A percentile compares a stretch with the other conserved stretches of the same genome.
phyloP scores from a whole-genome alignment of 352 stramenopile genomes.

The Globisporangium iwayamae region DNA sequence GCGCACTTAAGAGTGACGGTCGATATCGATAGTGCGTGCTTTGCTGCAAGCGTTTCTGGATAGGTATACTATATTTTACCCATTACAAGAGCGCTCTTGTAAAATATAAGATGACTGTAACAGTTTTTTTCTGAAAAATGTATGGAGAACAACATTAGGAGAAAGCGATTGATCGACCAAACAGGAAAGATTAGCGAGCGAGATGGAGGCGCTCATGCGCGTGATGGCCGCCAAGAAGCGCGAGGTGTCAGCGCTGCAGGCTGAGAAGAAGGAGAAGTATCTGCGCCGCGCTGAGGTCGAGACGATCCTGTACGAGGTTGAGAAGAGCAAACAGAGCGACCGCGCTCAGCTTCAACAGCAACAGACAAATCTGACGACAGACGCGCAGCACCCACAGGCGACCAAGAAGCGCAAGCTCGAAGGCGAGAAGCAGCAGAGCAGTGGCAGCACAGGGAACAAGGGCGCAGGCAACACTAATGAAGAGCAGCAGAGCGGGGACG shows the following conservation, averaged over 20 bases:
- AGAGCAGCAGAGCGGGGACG: slow-evolving; percentile 12
- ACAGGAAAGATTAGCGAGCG: not conserved
- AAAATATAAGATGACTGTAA: too few species aligned
- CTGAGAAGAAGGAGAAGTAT: slow-evolving; percentile 76
- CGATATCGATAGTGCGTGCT: not conserved
- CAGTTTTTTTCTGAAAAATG: not conserved
- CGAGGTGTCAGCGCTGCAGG: slow-evolving; percentile 52
- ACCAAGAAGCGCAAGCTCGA: slow-evolving; percentile 53
- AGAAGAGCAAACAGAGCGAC: slow-evolving; percentile 21
- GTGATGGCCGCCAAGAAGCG: slow-evolving; percentile 85
- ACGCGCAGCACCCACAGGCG: slow-evolving; percentile 1
- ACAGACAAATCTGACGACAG: not conserved
- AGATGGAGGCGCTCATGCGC: slow-evolving; percentile 68
- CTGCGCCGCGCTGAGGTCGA: slow-evolving; percentile 73
- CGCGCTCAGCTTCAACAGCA: slow-evolving; percentile 7
- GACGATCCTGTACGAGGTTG: slow-evolving; percentile 33
- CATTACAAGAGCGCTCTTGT: too few species aligned
- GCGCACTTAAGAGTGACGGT: not conserved
- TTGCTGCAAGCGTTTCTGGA: not conserved
- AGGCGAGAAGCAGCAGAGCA: slow-evolving; percentile 8
- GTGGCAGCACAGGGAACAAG: not conserved
- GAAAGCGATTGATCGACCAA: not conserved
- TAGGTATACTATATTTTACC: not conserved
- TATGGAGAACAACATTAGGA: slow-evolving; percentile 1
- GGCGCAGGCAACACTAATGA: not conserved